A percentile compares a stretch with the other conserved stretches of the same genome.
Evolutionary conservation across 306 rosid species (phyloP).

Genomic region (Cicer arietinum): DNA sequence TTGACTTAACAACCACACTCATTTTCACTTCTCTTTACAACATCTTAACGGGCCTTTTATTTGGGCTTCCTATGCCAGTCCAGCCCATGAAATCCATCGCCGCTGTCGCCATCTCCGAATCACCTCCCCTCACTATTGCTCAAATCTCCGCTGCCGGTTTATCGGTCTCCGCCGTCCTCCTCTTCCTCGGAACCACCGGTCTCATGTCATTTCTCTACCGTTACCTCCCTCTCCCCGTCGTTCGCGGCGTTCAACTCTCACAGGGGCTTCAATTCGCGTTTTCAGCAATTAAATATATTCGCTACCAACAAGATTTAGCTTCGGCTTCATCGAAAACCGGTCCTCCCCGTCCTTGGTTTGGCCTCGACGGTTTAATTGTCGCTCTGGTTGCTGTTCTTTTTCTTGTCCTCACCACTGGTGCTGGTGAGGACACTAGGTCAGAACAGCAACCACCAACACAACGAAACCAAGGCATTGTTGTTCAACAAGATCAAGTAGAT

Average conservation of each 20-base stretch:
- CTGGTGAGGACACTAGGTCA: constrained; percentile 49
- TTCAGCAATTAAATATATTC: constrained; percentile 77
- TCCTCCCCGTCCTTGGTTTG: constrained; percentile 64
- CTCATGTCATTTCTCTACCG: constrained; percentile 84
- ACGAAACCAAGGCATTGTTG: too few relatives aligned
- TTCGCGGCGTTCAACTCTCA: constrained; percentile 88
- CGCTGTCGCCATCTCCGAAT: constrained; percentile 76
- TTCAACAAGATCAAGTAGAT: too few relatives aligned
- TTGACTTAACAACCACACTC: constrained; percentile 73
- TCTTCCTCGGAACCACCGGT: constrained; percentile 67
- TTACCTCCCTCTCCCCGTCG: constrained; percentile 81
- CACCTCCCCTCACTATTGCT: constrained; percentile 70
- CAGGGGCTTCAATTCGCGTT: constrained; percentile 82
- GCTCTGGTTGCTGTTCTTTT: constrained; percentile 60
- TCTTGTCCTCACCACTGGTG: constrained; percentile 69
- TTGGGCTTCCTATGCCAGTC: constrained; percentile 91
- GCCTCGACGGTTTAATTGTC: constrained; percentile 62
- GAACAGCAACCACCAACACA: background rate
- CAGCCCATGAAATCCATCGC: constrained; percentile 96
- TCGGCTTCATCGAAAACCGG: constrained; percentile 55
- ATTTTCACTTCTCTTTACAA: constrained; percentile 79
- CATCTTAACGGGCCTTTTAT: constrained; percentile 74
- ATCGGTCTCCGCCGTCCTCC: constrained; percentile 75
- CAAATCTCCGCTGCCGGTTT: constrained; percentile 85
- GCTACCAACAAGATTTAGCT: constrained; percentile 56